Evolutionary conservation across 164 flowering plant species (phyloP).

Genomic region (Aristolochia fimbriata): DNA sequence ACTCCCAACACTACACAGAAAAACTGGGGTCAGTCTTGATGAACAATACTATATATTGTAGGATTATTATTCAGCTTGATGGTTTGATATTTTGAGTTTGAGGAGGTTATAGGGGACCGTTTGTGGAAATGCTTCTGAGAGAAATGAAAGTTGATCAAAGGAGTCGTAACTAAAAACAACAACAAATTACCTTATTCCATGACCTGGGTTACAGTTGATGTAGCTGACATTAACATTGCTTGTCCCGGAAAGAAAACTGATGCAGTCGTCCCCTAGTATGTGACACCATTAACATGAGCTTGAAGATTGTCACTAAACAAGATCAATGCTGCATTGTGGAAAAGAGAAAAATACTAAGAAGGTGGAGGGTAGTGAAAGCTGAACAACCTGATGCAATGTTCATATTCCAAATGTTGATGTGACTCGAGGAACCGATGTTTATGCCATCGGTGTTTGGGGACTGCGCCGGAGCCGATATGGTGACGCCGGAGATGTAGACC

Average conservation of each 20-base stretch:
- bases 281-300: background rate
- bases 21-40: background rate
- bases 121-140: no score
- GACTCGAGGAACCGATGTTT: background rate
- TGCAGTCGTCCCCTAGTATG: slow-evolving; percentile 28
- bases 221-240: slow-evolving; percentile 11
- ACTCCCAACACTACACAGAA: slow-evolving; percentile 41
- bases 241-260: slow-evolving; percentile 20
- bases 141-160: no score
- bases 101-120: no score
- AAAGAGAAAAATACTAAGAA: background rate
- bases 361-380: no score
- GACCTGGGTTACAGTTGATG: slow-evolving; percentile 26
- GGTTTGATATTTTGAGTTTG: no score
- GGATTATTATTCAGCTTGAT: no score
- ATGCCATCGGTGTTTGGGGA: slow-evolving; percentile 3
- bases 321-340: background rate
- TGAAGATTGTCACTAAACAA: background rate
- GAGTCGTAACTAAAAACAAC: background rate
- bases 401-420: background rate
- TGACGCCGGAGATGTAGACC: background rate
- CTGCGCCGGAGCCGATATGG: background rate
- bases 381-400: no score
- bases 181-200: slow-evolving; percentile 25
- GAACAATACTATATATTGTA: no score